Conservation (phyloP, 805 yeast species). For the Candida ipomoeae region DNA sequence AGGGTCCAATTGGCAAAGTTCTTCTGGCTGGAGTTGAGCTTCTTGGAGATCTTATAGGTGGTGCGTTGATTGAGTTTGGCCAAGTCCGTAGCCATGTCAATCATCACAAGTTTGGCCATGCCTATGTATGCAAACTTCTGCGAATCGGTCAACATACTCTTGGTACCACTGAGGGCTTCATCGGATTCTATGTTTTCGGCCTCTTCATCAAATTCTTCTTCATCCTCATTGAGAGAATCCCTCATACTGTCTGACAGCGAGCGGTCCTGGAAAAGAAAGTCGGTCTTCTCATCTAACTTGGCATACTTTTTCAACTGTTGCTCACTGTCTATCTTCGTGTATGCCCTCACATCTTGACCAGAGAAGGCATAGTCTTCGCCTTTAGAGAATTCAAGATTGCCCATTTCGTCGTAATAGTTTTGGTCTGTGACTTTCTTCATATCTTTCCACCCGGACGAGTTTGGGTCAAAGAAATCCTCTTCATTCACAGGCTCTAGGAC, state of each 20-base stretch:
- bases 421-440: slow-evolving; percentile 79
- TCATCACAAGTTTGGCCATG: slow-evolving; percentile 66
- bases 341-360: slow-evolving; percentile 55
- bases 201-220: slow-evolving; percentile 29
- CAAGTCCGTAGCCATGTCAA: slow-evolving; percentile 77
- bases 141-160: slow-evolving; percentile 70
- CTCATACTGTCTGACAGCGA: slow-evolving; percentile 16
- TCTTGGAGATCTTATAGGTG: slow-evolving; percentile 51
- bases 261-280: slow-evolving; percentile 41
- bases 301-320: slow-evolving; percentile 75
- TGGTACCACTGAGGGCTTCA: slow-evolving; percentile 76
- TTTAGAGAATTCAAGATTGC: slow-evolving; percentile 50
- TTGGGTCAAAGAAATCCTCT: slow-evolving; percentile 35
- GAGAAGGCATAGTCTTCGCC: slow-evolving; percentile 26
- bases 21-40: slow-evolving; percentile 64
- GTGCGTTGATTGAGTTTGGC: slow-evolving; percentile 54
- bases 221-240: slow-evolving; percentile 26
- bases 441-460: slow-evolving; percentile 68
- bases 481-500: slow-evolving; percentile 6
- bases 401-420: slow-evolving; percentile 78
- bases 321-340: slow-evolving; percentile 84
- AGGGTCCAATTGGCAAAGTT: slow-evolving; percentile 83
- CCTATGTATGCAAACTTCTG: slow-evolving; percentile 94
- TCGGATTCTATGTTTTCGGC: slow-evolving; percentile 46
- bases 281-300: slow-evolving; percentile 48